Evolutionary conservation across 2,329 filamentous ascomycete species (phyloP).

Genomic region (Mariannaea elegans): DNA sequence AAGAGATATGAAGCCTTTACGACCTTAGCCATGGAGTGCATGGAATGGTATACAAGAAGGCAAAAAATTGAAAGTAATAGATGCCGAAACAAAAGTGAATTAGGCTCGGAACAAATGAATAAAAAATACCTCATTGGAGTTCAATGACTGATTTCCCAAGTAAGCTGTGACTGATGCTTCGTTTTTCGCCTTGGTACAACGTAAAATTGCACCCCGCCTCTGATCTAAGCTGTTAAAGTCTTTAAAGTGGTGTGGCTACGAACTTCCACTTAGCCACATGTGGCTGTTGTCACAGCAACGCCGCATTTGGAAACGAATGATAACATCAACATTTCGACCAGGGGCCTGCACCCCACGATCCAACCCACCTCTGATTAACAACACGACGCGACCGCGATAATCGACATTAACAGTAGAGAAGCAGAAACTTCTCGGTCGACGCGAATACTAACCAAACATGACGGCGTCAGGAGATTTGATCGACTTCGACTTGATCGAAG

Average conservation of each 20-base stretch:
- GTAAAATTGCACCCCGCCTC: too few relatives aligned
- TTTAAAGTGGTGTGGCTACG: too few relatives aligned
- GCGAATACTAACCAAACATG: slow-evolving; percentile 51
- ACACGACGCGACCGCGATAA: slow-evolving; percentile 13
- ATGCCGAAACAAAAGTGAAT: slow-evolving; percentile 39
- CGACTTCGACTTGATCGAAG: slow-evolving; percentile 92
- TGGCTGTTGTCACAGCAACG: slow-evolving; percentile 41
- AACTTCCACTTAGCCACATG: slow-evolving; percentile 18
- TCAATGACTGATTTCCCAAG: slow-evolving; percentile 1
- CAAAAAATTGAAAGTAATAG: slow-evolving; percentile 40
- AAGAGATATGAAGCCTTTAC: slow-evolving; percentile 31
- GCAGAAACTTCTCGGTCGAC: slow-evolving; percentile 17
- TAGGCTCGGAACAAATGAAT: slow-evolving; percentile 31
- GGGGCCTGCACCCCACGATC: slow-evolving; percentile 5
- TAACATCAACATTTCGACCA: slow-evolving; percentile 32
- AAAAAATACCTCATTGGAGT: slow-evolving; percentile 28
- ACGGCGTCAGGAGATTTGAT: slow-evolving; percentile 63
- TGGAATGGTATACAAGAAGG: slow-evolving; percentile 38
- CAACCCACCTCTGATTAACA: slow-evolving; percentile 21
- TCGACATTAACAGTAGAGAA: slow-evolving; percentile 12
- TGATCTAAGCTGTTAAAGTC: too few relatives aligned
- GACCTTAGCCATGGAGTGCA: slow-evolving; percentile 31
- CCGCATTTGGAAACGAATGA: slow-evolving; percentile 13
- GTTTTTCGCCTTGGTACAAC: too few relatives aligned
- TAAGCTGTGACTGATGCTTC: background rate